These are phyloP conservation scores for Penicillium lividum DNA, from an alignment of 495 filamentous ascomycete genomes.

Conservation along the genomic window DNA sequence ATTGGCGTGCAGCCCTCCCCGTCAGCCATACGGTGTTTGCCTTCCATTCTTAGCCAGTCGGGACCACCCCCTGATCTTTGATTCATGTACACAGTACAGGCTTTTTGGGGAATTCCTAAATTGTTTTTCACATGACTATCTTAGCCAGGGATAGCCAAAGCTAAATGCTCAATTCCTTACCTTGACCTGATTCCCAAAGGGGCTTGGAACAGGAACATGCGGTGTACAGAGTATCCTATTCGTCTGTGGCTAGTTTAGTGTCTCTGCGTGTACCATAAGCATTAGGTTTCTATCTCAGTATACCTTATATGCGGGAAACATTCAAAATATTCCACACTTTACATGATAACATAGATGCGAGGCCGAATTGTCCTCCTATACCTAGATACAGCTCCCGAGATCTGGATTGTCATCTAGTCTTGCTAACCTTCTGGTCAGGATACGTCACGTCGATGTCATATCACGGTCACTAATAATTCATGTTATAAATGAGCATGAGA, in stretches of 20 bases:
- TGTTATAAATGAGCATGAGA: not conserved
- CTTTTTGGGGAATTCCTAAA: not conserved
- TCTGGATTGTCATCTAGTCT: not conserved
- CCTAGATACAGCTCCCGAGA: no score
- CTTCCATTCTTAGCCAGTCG: not conserved
- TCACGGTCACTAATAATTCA: not conserved
- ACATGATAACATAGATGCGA: no score
- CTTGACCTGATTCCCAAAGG: not conserved
- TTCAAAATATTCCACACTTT: no score
- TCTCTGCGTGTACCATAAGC: not conserved
- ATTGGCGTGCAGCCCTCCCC: slow-evolving; percentile 9
- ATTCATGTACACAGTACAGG: not conserved
- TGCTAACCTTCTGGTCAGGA: not conserved
- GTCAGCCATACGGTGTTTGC: slow-evolving; percentile 9
- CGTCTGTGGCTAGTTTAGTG: not conserved
- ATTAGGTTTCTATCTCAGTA: no score
- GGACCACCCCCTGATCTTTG: not conserved
- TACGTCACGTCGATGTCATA: not conserved
- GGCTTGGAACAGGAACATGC: not conserved
- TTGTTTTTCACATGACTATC: not conserved
- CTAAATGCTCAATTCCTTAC: not conserved
- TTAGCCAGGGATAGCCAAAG: slow-evolving; percentile 1
- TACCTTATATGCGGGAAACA: no score
- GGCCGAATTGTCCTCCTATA: no score
- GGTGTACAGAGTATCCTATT: not conserved